Evolutionary conservation across 345 rosid species (phyloP).

Genomic region (Eucalyptus pauciflora): DNA sequence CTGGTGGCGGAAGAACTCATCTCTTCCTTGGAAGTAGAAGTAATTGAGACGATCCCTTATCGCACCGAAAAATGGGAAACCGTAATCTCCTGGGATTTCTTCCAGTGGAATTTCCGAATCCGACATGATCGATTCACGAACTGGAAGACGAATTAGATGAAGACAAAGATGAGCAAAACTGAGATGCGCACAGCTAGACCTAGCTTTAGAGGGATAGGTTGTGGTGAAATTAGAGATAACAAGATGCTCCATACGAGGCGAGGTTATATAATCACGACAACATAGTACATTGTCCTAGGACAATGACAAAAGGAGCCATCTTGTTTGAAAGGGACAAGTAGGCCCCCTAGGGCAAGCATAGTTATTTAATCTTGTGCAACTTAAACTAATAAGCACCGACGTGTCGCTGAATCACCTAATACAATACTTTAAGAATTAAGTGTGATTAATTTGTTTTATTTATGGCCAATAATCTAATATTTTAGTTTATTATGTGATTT

Average conservation of each 20-base stretch:
- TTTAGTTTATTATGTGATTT: no score
- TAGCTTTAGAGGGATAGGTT: not conserved
- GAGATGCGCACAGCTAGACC: not conserved
- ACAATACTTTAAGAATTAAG: no score
- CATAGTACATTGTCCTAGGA: not conserved
- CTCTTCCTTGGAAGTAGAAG: constrained; percentile 35
- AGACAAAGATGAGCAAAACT: not conserved
- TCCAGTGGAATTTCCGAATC: constrained; percentile 1
- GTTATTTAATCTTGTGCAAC: not conserved
- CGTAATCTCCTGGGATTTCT: constrained; percentile 28
- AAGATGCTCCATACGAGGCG: not conserved
- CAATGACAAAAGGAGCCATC: not conserved
- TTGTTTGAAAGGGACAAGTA: not conserved
- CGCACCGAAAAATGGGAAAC: constrained; percentile 18
- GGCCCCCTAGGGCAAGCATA: not conserved
- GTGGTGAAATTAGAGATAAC: not conserved
- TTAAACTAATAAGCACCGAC: no score
- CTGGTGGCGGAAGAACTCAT: constrained; percentile 15
- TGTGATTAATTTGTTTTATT: no score
- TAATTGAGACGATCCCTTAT: constrained; percentile 30
- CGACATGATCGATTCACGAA: not conserved
- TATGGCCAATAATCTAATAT: no score
- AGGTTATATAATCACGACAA: not conserved
- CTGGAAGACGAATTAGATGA: not conserved
- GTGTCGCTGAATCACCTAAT: no score